A percentile compares a stretch with the other conserved stretches of the same genome.
Evolutionary conservation across 208 protist genomes (phyloP).

Genomic region (Porcisia deanei): DNA sequence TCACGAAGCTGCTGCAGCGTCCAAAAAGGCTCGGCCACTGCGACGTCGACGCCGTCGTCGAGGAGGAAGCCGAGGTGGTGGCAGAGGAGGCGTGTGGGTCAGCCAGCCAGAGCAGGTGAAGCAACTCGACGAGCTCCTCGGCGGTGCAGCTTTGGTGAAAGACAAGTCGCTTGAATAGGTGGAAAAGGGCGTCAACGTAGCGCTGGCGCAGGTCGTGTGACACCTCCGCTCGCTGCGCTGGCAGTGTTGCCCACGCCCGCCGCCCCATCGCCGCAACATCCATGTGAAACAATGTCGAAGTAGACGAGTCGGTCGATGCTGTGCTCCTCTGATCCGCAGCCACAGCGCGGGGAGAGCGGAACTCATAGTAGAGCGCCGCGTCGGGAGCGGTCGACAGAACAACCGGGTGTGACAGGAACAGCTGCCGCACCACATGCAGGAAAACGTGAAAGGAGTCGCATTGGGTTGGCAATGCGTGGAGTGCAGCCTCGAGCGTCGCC

Average conservation of each 20-base stretch:
- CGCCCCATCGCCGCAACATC: background rate
- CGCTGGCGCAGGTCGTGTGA: conserved; percentile 14
- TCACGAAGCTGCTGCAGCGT: background rate
- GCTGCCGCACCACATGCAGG: conserved; percentile 11
- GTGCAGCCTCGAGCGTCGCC: conserved; percentile 11
- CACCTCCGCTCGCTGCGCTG: conserved; percentile 12
- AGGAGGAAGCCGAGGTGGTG: background rate
- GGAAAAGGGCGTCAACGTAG: conserved; percentile 30
- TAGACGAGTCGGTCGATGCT: background rate
- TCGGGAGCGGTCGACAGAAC: conserved; percentile 15
- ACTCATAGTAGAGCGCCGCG: conserved; percentile 5
- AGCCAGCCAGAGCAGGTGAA: conserved; percentile 31
- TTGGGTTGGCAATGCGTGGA: conserved; percentile 10
- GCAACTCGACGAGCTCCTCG: conserved; percentile 22
- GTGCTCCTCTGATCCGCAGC: background rate
- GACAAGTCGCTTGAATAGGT: conserved; percentile 13
- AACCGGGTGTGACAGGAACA: conserved; percentile 11
- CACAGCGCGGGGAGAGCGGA: background rate
- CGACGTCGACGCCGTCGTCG: background rate
- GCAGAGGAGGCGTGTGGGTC: conserved; percentile 16
- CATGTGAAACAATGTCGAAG: background rate
- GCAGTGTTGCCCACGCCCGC: conserved; percentile 10
- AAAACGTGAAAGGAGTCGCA: conserved; percentile 2
- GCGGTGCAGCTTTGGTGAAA: conserved; percentile 3
- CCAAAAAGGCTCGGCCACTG: conserved; percentile 17